Evolutionary conservation across 1,139 yeast species (phyloP), one percentile per base, ranked within the genome.

Genomic region (Candida tunisiensis): DNA sequence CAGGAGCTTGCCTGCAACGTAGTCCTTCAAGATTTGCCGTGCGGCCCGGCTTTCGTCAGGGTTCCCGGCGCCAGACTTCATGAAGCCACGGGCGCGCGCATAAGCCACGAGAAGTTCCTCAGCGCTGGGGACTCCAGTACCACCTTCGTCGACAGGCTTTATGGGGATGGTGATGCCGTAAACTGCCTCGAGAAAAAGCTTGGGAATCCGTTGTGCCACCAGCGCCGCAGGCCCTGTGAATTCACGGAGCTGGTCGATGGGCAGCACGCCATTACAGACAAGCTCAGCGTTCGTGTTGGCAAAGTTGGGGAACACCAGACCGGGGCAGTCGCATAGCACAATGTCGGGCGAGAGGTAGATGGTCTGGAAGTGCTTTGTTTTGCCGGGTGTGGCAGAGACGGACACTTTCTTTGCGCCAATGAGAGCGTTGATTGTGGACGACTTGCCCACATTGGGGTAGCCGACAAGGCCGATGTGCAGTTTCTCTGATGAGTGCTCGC

Each of bases 281-380:
- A 91, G 67, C 45, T 91, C 99, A 41, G 93, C 96, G 45, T 85
- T 83, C 15, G 95, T 80, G 49, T 79, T 79, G 12, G 98, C 96
- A 51, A 88, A 91, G 47, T 88, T 91, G 19, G 99, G 98, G 61
- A 91, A 91, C 14, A 91, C 99, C 39, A 91, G 64, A 65, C 99
- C 99, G 2, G 99, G 99, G 63, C 99, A 91, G 64, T 91, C 99
- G 56, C 98, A 88, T 29, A 91, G 62, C 39, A 82, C 64, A 6
- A 88, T 92, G 25, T 75, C 65, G 27, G 77, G 78, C 1, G 94
- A 72, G 25, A 91, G 65, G 44, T 74, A 70, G 36, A 91, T 82
- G 2, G 99, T 91, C 60, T 91, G 99, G 64, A 91, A 91, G 62
- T 91, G 99, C 52, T 91, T 91, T 11, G 99, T 91, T 51, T 91